Evolutionary conservation across 169 alveolate genomes (phyloP).

Genomic region (Hammondia hammondi): DNA sequence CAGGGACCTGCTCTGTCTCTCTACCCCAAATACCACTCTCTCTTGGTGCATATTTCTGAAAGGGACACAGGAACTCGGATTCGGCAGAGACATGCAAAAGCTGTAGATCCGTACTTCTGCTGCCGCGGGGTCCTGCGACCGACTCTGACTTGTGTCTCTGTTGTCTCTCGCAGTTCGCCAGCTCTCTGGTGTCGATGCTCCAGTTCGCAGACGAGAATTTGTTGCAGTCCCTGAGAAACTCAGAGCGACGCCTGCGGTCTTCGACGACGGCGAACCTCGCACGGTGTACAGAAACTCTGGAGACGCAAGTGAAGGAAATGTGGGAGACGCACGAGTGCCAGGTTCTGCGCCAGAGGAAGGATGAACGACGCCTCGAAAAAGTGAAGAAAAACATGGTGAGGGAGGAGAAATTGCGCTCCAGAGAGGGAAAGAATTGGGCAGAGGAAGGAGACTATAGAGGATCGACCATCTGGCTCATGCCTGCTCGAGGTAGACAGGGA

Average conservation of each 20-base stretch:
- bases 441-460: background rate
- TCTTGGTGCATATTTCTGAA: too few species aligned
- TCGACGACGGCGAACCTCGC: slow-evolving; percentile 6
- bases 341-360: background rate
- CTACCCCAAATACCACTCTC: too few species aligned
- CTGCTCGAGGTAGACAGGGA: too few species aligned
- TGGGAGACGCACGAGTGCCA: background rate
- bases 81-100: too few species aligned
- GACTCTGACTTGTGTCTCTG: background rate
- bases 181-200: background rate
- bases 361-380: background rate
- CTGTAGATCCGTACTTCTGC: too few species aligned
- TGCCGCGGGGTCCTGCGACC: background rate
- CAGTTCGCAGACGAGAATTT: background rate
- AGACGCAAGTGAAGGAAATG: background rate
- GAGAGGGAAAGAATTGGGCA: background rate
- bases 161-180: background rate
- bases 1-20: too few species aligned
- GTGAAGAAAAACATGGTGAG: background rate
- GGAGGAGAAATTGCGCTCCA: background rate
- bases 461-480: too few species aligned
- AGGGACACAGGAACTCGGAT: too few species aligned
- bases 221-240: background rate
- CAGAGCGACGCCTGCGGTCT: background rate
- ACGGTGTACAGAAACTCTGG: background rate